Conservation (phyloP, 306 rosid species). For the Medicago lupulina region DNA sequence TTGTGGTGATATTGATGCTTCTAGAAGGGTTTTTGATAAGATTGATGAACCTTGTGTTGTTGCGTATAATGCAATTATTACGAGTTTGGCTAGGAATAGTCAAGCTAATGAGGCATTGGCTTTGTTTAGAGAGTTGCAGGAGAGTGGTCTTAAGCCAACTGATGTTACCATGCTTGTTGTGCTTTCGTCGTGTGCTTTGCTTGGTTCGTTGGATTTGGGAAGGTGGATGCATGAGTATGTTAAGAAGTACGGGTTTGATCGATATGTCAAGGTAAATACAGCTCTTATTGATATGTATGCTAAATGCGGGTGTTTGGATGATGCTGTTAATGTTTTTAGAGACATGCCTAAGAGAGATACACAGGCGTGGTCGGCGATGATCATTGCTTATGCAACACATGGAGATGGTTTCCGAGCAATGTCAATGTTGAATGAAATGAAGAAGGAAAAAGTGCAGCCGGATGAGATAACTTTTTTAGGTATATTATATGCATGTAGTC, state of each 20-base stretch:
- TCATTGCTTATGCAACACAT: conserved; percentile 78
- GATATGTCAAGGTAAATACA: conserved; percentile 78
- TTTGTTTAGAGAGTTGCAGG: conserved; percentile 78
- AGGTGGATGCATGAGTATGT: conserved; percentile 88
- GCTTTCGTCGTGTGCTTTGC: conserved; percentile 73
- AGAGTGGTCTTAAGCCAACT: conserved; percentile 61
- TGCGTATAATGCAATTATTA: conserved; percentile 69
- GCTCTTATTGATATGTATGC: conserved; percentile 87
- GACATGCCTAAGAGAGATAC: conserved; percentile 72
- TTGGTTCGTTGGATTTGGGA: conserved; percentile 77
- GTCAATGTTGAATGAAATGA: conserved; percentile 74
- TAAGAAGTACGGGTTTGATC: conserved; percentile 71
- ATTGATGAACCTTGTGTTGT: conserved; percentile 70
- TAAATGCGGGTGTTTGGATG: conserved; percentile 78
- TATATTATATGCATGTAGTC: conserved; percentile 81
- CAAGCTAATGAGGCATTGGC: conserved; percentile 82
- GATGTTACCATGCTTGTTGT: conserved; percentile 81
- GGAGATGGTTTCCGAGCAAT: conserved; percentile 69
- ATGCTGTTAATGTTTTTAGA: conserved; percentile 68
- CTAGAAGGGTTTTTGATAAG: conserved; percentile 74
- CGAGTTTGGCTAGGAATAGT: conserved; percentile 65
- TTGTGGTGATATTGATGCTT: conserved; percentile 57
- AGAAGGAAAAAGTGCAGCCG: conserved; percentile 56
- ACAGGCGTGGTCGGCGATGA: conserved; percentile 82
- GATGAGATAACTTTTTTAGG: conserved; percentile 82